Conservation (phyloP, 2,329 filamentous ascomycete species). For the Nigrospora oryzae region DNA sequence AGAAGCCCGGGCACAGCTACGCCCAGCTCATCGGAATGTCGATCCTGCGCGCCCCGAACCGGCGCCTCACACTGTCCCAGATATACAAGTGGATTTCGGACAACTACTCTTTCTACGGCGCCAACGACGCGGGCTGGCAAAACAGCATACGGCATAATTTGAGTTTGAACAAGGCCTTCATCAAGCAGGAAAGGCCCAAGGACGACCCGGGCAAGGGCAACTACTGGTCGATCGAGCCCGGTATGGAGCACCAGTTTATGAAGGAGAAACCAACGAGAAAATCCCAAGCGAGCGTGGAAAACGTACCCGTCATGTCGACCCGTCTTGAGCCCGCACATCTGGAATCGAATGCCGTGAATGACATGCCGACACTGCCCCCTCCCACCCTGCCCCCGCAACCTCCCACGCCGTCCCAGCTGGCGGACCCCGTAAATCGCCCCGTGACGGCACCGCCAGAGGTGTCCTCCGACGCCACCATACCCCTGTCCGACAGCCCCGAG, state of each 20-base stretch:
- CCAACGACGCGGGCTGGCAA: conserved; percentile 86
- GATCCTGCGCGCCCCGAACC: conserved; percentile 76
- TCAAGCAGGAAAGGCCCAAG: conserved; percentile 92
- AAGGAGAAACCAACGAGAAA: conserved; percentile 72
- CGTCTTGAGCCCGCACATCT: conserved; percentile 43
- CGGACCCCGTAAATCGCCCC: conserved; percentile 29
- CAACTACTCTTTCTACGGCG: conserved; percentile 80
- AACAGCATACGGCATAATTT: conserved; percentile 99
- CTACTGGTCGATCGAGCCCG: conserved; percentile 91
- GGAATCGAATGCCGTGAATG: conserved; percentile 16
- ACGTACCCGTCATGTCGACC: conserved; percentile 47
- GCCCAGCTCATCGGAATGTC: conserved; percentile 95
- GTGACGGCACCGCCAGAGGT: conserved; percentile 39
- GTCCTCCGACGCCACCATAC: conserved; percentile 72
- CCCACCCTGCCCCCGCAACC: conserved; percentile 21
- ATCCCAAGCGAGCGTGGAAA: conserved; percentile 45
- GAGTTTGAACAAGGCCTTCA: conserved; percentile 91
- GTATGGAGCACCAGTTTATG: conserved; percentile 81
- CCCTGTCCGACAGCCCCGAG: conserved; percentile 58
- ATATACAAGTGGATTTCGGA: conserved; percentile 99
- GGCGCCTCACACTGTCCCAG: conserved; percentile 80
- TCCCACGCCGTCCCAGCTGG: conserved; percentile 22
- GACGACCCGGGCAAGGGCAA: conserved; percentile 96
- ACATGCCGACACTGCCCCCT: conserved; percentile 41
- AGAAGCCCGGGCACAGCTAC: conserved; percentile 88